Evolutionary conservation across 2,329 filamentous ascomycete genomes (phyloP), one percentile per base, ranked within the genome.

Genomic region (Aspergillus tubingensis): DNA sequence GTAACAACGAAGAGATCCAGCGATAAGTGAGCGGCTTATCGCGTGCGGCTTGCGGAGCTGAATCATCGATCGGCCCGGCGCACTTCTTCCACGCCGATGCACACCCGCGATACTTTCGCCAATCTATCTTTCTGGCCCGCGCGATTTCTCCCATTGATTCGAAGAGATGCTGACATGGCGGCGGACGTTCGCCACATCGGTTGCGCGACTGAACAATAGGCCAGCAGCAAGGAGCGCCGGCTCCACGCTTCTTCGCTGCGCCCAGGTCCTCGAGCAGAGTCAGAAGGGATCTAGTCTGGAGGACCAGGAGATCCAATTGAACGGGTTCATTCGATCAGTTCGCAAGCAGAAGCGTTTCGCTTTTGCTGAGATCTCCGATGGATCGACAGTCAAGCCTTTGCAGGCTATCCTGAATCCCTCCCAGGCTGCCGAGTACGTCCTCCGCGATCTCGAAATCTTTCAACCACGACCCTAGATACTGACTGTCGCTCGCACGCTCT

Each of bases 291-390:
- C 67, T 25, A 68, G 58, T 32, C 66, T 76, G 23, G 76, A 79
- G 60, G 70, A 77, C 61, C 69, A 74, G 61, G 69, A 78, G 57
- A 67, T 89, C 51, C 82, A 83, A 59, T 81, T 96, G 67, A 85
- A 90, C 73, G 94, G 93, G 62, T 94, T 90, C 79, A 84, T 97
- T 58, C 86, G 91, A 64, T 94, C 91, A 3, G 88, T 96, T 62
- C 86, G 94, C 63, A 91, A 91, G 74, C 92, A 96, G 81, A 96
- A 97, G 75, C 85, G 85, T 21, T 83, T 90, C 61, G 88, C 90
- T 5, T 98, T 99, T 78, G 89, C 93, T 55, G 86, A 92, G 61
- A 82, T 98, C 55, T 89, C 89, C 10, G 95, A 99, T 81, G 95
- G 95, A 48, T 96, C 92, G 11, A 92, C 90, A 44, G 81, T 91